Percentiles rank a stretch among this genome's conserved stretches.
Conservation (phyloP, 164 flowering plant genomes). For the Annona squamosa region DNA sequence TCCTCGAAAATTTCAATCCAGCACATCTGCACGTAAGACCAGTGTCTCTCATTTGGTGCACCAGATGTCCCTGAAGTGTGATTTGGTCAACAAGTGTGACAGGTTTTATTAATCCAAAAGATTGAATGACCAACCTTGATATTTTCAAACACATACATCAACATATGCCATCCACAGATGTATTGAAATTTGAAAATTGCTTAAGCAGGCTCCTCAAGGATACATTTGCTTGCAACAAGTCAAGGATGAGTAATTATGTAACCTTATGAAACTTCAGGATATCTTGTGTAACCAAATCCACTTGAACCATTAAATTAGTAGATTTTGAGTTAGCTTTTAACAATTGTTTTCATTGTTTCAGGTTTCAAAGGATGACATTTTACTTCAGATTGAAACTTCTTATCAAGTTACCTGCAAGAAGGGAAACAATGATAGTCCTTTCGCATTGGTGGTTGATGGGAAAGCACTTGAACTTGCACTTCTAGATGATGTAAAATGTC, state of each 20-base stretch:
- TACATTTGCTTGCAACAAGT: background rate
- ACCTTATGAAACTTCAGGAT: background rate
- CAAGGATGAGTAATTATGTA: too few relatives aligned
- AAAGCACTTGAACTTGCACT: constrained; percentile 45
- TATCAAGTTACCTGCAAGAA: constrained; percentile 18
- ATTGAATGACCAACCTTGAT: background rate
- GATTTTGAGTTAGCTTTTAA: background rate
- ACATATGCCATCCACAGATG: background rate
- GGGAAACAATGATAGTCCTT: constrained; percentile 23
- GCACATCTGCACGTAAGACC: background rate
- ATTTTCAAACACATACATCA: background rate
- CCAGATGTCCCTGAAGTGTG: background rate
- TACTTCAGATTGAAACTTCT: constrained; percentile 30
- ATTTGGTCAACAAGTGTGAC: background rate
- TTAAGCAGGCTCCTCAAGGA: background rate
- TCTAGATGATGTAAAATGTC: constrained; percentile 33
- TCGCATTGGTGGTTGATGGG: constrained; percentile 60
- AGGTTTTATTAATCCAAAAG: background rate
- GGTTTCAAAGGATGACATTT: constrained; percentile 39
- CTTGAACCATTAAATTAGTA: background rate
- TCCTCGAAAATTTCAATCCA: background rate
- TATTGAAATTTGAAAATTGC: background rate
- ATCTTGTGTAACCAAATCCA: background rate
- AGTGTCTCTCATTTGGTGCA: background rate
- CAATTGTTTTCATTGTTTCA: constrained; percentile 21